phyloP scores from a whole-genome alignment of 495 filamentous ascomycete species.

The Aspergillus nidulans region DNA sequence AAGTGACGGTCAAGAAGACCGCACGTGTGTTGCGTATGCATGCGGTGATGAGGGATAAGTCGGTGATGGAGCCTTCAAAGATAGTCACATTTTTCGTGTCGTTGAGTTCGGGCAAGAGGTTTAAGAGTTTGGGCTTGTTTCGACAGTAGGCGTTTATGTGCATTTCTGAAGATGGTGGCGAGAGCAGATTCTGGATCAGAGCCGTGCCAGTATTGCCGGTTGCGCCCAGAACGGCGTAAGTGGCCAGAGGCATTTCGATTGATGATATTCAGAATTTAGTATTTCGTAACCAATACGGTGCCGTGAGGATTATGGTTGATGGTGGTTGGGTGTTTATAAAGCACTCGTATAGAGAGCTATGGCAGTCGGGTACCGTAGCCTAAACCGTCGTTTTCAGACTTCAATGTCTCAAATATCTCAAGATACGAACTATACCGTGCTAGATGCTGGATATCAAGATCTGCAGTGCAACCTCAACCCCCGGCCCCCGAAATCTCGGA shows the following conservation, averaged over 20 bases:
- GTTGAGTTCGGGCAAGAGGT: constrained; percentile 22
- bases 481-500: neutral
- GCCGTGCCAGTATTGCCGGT: constrained; percentile 23
- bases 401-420: neutral
- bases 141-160: constrained; percentile 37
- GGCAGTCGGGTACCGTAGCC: too few species aligned
- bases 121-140: constrained; percentile 32
- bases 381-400: too few species aligned
- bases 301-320: too few species aligned
- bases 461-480: neutral
- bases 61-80: constrained; percentile 34
- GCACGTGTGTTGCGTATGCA: constrained; percentile 27
- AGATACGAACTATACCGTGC: neutral
- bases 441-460: neutral
- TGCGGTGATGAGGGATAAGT: constrained; percentile 25
- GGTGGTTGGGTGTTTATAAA: too few species aligned
- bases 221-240: constrained; percentile 23
- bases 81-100: constrained; percentile 23
- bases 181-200: constrained; percentile 32
- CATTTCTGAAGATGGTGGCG: constrained; percentile 4
- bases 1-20: constrained; percentile 32
- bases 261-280: neutral
- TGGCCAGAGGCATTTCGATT: neutral
- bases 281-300: too few species aligned
- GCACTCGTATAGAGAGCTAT: too few species aligned